phyloP scores from a whole-genome alignment of 129 eudicot species.

The Heracleum sosnowskyi region DNA sequence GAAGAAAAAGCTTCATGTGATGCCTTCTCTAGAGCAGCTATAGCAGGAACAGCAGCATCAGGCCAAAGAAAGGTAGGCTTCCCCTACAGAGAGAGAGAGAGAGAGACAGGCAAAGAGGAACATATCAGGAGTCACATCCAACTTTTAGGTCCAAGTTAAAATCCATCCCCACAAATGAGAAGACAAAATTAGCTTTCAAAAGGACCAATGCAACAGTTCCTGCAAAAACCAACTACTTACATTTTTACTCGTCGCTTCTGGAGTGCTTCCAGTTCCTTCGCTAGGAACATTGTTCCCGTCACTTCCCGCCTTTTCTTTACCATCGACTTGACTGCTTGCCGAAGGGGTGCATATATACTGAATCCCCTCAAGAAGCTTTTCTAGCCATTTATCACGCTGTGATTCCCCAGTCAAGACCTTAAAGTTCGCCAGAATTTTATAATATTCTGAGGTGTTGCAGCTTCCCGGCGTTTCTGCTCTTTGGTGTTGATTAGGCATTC shows the following conservation, averaged over 20 bases:
- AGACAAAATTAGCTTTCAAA: neutral
- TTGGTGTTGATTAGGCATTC: constrained; percentile 39
- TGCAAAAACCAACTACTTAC: constrained; percentile 22
- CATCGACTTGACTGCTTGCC: constrained; percentile 29
- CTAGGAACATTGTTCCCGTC: constrained; percentile 13
- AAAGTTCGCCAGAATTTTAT: constrained; percentile 38
- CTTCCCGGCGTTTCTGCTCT: constrained; percentile 87
- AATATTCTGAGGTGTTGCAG: constrained; percentile 52
- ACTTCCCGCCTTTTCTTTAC: constrained; percentile 29
- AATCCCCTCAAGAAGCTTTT: constrained; percentile 68
- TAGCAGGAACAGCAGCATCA: constrained; percentile 70
- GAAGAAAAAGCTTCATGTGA: constrained; percentile 62
- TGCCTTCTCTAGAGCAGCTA: constrained; percentile 82
- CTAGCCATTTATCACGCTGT: constrained; percentile 79
- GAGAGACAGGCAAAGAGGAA: neutral
- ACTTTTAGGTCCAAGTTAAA: neutral
- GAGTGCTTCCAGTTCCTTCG: constrained; percentile 23
- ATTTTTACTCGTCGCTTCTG: constrained; percentile 28
- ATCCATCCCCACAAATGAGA: neutral
- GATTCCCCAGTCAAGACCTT: constrained; percentile 62
- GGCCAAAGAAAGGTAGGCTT: constrained; percentile 55
- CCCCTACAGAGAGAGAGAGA: constrained; percentile 30
- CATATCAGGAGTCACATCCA: constrained; percentile 2
- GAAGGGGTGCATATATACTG: constrained; percentile 43
- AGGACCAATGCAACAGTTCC: neutral